Evolutionary conservation across 305 asterid species (phyloP), one percentile per base, ranked within the genome.

Genomic region (Lippia alba): DNA sequence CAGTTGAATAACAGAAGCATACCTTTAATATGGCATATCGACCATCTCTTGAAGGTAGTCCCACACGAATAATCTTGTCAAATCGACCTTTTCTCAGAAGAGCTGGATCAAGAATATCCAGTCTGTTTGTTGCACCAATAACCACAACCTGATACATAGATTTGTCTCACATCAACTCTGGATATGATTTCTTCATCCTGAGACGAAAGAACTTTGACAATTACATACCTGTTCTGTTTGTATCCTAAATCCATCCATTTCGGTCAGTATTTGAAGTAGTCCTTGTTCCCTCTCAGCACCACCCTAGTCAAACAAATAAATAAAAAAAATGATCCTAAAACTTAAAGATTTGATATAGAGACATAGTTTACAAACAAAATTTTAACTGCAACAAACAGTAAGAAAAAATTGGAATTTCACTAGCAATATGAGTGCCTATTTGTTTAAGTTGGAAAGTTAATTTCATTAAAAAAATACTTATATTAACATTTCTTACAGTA

Each of bases 271-370:
- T 79, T 94, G 99, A 74, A 94, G 97, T 62, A 94, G 90, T 49
- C 99, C 99, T 82, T 94, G 99, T 76, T 94, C 99, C 88, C 99
- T 90, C 80, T 94, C 99, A 41, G 97, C 97, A 76, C 99, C 98
- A 76, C 99, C 99, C 99, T 94, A 73, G 77, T 71, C 71, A 68
- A 69, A 69, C 69, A 83, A 75, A 72, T 12, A 62, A 53, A 62
- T 67, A 56, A 56, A 56, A 14, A 74, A 64, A 36, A 9, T 8
- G n/a, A 45, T 55, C 55, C 68, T 50, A 49, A 45, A 65, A 54
- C 55, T 58, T 41, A 57, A 49, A 45, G 57, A 54, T 50, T 58
- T 41, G 61, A 71, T 18, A 69, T 41, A 56, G 51, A 56, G 5
- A 17, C 67, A 64, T 58, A 51, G 65, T 53, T 67, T 50, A 16